phyloP scores from a whole-genome alignment of 2,329 filamentous ascomycete species.

The Botrytis hyacinthi region DNA sequence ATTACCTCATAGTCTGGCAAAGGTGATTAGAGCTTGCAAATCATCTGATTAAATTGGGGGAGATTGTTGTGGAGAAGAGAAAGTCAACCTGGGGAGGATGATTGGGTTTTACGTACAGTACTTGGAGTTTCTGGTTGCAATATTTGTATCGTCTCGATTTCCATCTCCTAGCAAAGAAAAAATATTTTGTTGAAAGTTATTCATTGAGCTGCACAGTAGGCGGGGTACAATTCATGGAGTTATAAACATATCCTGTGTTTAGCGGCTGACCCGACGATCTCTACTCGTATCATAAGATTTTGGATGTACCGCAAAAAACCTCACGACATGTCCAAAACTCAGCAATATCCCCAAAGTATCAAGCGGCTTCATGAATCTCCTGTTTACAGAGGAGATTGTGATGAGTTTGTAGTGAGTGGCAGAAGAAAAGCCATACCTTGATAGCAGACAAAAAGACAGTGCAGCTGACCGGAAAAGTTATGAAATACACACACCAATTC shows the following conservation, averaged over 20 bases:
- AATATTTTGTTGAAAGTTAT: neutral
- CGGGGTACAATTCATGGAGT: neutral
- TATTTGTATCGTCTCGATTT: neutral
- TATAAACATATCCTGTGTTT: neutral
- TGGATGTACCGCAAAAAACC: neutral
- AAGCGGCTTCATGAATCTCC: neutral
- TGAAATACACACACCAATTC: neutral
- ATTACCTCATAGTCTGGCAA: neutral
- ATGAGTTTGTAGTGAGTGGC: no score
- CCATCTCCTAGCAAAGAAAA: neutral
- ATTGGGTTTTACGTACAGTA: neutral
- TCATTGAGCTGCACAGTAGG: neutral
- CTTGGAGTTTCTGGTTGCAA: neutral
- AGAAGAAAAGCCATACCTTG: neutral
- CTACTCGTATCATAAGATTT: neutral
- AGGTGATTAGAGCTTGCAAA: neutral
- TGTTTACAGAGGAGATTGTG: neutral
- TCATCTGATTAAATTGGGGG: neutral
- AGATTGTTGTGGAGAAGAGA: neutral
- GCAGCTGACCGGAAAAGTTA: neutral
- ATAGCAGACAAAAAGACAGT: neutral
- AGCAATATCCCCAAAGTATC: neutral
- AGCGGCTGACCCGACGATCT: neutral
- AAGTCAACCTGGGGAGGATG: neutral
- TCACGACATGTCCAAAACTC: neutral